Base-by-base conservation (phyloP, 768 basidiomycete species). In the Omphalotus guepiniiformis region DNA sequence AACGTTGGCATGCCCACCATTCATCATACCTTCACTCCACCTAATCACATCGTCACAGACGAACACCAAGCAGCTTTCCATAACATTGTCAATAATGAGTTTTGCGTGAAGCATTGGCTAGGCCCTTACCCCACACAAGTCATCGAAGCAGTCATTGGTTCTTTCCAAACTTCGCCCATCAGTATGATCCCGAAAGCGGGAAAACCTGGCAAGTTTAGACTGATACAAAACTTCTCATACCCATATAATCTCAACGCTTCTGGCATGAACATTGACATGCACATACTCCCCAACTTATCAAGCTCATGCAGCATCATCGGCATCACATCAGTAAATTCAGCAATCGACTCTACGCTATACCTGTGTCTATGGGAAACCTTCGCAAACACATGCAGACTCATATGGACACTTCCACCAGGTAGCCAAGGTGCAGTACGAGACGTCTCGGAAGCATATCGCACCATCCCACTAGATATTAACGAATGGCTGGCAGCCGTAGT, bases 141-240 rank as follows among this genome's bases (percentile, higher is more conserved):
- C 7, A 42, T 69, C 0, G 66, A 72, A 45, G 0, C 2, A 0
- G 37, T 61, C 19, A 49, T 73, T 5, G 70, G 72, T 0, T 67
- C 63, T 0, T 73, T 74, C 47, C 71, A 73, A 43, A 47, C 53
- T 2, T 72, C 66, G 0, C 69, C 70, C 0, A 50, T 71, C 1
- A 62, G 52, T 1, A 39, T 73, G 9, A 60, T 72, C 3, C 69
- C 65, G 0, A 75, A 76, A 26, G 49, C 63, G 0, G 59, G 63
- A 0, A 66, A 63, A 25, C 61, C 60, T 0, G 61, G 55, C 0
- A 68, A 66, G 41, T 71, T 55, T 38, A 46, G 63, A 0, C 48
- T 62, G 4, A 55, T 75, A 2, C 70, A 74, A n/a, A 69, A 75
- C 38, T 57, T 70, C 16, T 72, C 69, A 0, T 60, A 55, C 28